These are phyloP conservation scores for Pythium aristosporum DNA, from an alignment of 352 stramenopile genomes.

Conservation along the genomic window DNA sequence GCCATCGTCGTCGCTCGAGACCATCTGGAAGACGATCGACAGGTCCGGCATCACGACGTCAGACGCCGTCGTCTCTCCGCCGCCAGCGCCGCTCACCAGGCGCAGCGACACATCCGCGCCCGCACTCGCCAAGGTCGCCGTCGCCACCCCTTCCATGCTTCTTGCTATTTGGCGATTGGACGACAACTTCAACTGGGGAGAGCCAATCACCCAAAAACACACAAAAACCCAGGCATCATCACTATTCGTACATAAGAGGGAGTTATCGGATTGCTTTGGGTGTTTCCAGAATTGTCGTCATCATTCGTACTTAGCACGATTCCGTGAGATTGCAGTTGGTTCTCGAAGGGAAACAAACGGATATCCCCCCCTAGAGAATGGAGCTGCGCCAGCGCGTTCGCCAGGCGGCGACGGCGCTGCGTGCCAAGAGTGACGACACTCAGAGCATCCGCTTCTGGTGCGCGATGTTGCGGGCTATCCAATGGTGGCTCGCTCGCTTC, in stretches of 20 bases:
- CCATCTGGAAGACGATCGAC: constrained; percentile 22
- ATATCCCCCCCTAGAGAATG: constrained; percentile 20
- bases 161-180: not conserved
- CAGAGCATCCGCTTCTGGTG: constrained; percentile 62
- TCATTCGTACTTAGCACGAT: constrained; percentile 21
- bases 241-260: too few relatives aligned
- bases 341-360: not conserved
- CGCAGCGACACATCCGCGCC: constrained; percentile 21
- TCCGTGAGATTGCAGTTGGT: not conserved
- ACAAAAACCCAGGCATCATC: not conserved
- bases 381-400: constrained; percentile 45
- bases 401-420: constrained; percentile 24
- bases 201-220: not conserved
- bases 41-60: constrained; percentile 8
- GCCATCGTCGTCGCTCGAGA: constrained; percentile 20
- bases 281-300: not conserved
- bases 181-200: constrained; percentile 27
- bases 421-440: constrained; percentile 34
- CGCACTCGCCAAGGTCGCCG: not conserved
- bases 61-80: not conserved
- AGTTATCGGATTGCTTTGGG: too few relatives aligned
- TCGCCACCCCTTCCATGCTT: constrained; percentile 13
- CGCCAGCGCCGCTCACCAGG: not conserved
- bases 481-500: not conserved
- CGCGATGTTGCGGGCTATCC: not conserved